Evolutionary conservation across 495 filamentous ascomycete species (phyloP).

Genomic region (Aspergillus homomorphus): DNA sequence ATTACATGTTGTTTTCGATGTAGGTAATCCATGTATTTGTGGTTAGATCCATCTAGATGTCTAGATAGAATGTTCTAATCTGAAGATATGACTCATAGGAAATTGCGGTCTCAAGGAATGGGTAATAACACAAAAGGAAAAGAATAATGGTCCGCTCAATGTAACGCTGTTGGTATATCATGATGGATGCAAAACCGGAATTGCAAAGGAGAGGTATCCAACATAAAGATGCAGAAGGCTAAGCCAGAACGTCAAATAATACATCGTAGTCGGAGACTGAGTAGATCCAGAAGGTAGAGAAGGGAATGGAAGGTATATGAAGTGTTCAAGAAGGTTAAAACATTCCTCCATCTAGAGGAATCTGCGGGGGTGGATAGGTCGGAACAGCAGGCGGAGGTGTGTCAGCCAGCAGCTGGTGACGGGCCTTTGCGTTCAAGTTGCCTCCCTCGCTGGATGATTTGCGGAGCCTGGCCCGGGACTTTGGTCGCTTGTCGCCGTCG

Average conservation of each 20-base stretch:
- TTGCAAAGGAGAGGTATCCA: slow-evolving; percentile 32
- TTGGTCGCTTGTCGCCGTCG: slow-evolving; percentile 48
- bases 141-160: slow-evolving; percentile 21
- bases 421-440: slow-evolving; percentile 37
- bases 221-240: slow-evolving; percentile 7
- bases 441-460: slow-evolving; percentile 51
- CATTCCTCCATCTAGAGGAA: slow-evolving; percentile 46
- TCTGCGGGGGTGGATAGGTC: slow-evolving; percentile 34
- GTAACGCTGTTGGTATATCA: slow-evolving; percentile 29
- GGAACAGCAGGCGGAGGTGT: slow-evolving; percentile 34
- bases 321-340: slow-evolving; percentile 27
- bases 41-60: slow-evolving; percentile 8
- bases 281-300: slow-evolving; percentile 7
- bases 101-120: slow-evolving; percentile 5
- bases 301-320: slow-evolving; percentile 8
- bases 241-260: slow-evolving; percentile 12
- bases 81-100: slow-evolving; percentile 12
- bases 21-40: not conserved
- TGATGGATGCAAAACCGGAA: slow-evolving; percentile 22
- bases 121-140: slow-evolving; percentile 4
- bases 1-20: no score
- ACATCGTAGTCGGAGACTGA: slow-evolving; percentile 19
- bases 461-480: slow-evolving; percentile 48
- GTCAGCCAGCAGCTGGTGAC: slow-evolving; percentile 40
- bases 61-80: slow-evolving; percentile 6